Evolutionary conservation across 805 yeast species (phyloP).

Genomic region (Starmerella roubikii): DNA sequence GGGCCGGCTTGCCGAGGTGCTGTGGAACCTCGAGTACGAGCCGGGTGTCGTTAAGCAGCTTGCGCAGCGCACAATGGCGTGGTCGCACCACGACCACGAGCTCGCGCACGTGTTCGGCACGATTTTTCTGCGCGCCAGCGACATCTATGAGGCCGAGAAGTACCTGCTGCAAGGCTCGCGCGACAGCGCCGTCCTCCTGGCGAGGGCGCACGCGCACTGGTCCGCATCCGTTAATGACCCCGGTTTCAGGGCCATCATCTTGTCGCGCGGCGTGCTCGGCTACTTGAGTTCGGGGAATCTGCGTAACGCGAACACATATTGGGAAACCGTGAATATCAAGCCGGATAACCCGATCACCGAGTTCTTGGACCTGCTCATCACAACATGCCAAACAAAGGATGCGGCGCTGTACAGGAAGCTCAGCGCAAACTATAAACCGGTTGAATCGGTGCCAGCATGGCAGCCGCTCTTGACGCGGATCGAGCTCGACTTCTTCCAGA

Average conservation of each 20-base stretch:
- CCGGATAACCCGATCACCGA: conserved; percentile 28
- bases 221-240: conserved; percentile 1
- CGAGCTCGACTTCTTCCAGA: conserved; percentile 51
- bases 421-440: conserved; percentile 35
- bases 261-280: conserved; percentile 56
- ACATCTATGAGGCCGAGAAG: conserved; percentile 55
- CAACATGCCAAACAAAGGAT: conserved; percentile 42
- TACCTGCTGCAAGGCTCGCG: conserved; percentile 55
- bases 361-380: conserved; percentile 53
- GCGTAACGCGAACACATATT: conserved; percentile 39
- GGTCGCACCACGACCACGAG: conserved; percentile 58
- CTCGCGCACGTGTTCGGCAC: conserved; percentile 63
- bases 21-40: conserved; percentile 32
- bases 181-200: conserved; percentile 32
- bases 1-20: conserved; percentile 33
- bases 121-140: conserved; percentile 37
- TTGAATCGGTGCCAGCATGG: conserved; percentile 25
- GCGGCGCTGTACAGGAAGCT: conserved; percentile 43
- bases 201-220: conserved; percentile 31
- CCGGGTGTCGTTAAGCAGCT: conserved; percentile 57
- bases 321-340: conserved; percentile 22
- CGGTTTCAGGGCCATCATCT: conserved; percentile 17
- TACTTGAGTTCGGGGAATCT: conserved; percentile 57
- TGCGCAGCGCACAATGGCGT: conserved; percentile 45
- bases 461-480: conserved; percentile 37